Percentiles rank a stretch among this genome's conserved stretches.
These are phyloP conservation scores for Daedaleopsis sinensis DNA, from an alignment of 768 basidiomycete genomes.

Conservation along the genomic window DNA sequence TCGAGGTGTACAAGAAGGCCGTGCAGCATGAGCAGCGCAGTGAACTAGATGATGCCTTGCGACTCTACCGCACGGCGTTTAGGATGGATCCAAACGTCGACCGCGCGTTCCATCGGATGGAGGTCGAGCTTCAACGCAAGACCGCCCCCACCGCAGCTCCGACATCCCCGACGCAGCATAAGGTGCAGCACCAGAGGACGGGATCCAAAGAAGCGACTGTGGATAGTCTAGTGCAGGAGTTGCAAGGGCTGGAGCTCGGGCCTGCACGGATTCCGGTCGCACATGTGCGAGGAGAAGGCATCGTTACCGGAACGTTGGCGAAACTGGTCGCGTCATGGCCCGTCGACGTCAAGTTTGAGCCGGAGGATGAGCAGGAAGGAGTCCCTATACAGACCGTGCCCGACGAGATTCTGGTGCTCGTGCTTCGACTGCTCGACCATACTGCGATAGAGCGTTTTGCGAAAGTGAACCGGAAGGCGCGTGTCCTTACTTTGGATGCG, in stretches of 20 bases:
- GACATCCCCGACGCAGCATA: neutral
- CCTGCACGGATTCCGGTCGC: constrained; percentile 10
- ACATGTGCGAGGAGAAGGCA: constrained; percentile 17
- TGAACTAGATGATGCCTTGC: constrained; percentile 73
- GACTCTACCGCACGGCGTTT: constrained; percentile 80
- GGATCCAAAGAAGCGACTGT: constrained; percentile 5
- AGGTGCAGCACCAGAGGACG: constrained; percentile 17
- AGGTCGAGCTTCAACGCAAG: constrained; percentile 35
- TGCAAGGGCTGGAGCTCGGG: constrained; percentile 13
- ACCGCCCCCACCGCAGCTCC: neutral
- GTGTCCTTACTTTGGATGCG: constrained; percentile 69
- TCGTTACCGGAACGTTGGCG: constrained; percentile 47
- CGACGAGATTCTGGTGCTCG: constrained; percentile 71
- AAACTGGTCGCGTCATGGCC: constrained; percentile 54
- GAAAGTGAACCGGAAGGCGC: constrained; percentile 68
- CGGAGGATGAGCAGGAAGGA: constrained; percentile 66
- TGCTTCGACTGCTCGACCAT: constrained; percentile 69
- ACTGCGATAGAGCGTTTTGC: constrained; percentile 80
- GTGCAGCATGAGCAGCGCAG: constrained; percentile 74
- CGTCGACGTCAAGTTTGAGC: constrained; percentile 55
- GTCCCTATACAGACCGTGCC: constrained; percentile 65
- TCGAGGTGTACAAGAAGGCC: constrained; percentile 70
- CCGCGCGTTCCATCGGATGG: constrained; percentile 62
- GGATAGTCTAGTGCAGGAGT: constrained; percentile 12
- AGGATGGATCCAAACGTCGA: constrained; percentile 78